Evolutionary conservation across 768 basidiomycete species (phyloP).

Genomic region (Sarcodon aspratus): DNA sequence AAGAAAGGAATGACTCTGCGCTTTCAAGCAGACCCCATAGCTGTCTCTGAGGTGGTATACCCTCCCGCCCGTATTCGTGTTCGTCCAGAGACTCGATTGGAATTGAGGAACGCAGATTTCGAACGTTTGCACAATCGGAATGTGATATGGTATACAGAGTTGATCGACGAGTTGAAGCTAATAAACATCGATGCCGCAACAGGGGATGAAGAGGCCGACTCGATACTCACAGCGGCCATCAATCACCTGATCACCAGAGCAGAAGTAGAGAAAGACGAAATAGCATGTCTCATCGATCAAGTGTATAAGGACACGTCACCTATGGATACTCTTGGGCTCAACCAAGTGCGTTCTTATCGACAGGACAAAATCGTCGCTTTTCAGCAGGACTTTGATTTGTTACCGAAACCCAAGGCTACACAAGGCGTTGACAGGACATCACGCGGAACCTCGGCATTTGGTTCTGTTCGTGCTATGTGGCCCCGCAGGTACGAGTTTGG

Average conservation of each 20-base stretch:
- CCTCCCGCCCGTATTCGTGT: constrained; percentile 83
- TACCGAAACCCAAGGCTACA: constrained; percentile 59
- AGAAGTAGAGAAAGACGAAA: constrained; percentile 64
- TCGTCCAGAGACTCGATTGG: constrained; percentile 76
- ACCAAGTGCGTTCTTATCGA: constrained; percentile 72
- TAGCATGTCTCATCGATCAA: constrained; percentile 59
- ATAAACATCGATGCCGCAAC: constrained; percentile 73
- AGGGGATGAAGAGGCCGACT: constrained; percentile 65
- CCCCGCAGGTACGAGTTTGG: constrained; percentile 47
- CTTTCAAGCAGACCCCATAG: constrained; percentile 77
- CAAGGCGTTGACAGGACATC: constrained; percentile 36
- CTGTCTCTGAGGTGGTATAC: constrained; percentile 77
- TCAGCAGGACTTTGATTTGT: constrained; percentile 85
- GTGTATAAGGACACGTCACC: constrained; percentile 75
- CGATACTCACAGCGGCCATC: constrained; percentile 47
- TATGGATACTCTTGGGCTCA: constrained; percentile 80
- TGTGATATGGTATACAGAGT: constrained; percentile 58
- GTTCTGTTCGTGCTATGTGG: constrained; percentile 64
- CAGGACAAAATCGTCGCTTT: constrained; percentile 96
- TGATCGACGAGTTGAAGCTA: constrained; percentile 65
- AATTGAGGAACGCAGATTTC: constrained; percentile 89
- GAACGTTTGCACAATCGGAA: constrained; percentile 64
- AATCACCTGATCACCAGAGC: constrained; percentile 60
- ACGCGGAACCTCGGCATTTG: constrained; percentile 52
- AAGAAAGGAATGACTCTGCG: constrained; percentile 75